These are phyloP conservation scores for Cryptococcus hybrid DNA, from an alignment of 1,284 basidiomycete genomes.

Conservation along the genomic window DNA sequence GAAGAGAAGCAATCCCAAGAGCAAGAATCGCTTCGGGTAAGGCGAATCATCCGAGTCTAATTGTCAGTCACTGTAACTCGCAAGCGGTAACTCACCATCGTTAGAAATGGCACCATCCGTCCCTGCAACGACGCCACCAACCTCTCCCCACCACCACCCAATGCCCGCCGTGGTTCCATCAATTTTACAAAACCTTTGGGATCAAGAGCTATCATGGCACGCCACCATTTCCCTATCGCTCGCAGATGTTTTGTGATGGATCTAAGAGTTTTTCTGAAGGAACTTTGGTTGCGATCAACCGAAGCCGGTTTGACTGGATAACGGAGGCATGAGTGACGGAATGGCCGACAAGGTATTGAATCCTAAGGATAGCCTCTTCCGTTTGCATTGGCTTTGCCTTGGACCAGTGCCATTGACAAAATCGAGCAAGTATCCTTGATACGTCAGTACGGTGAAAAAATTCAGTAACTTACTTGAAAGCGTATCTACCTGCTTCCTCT, in stretches of 20 bases:
- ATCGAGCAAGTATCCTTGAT: slow-evolving; percentile 40
- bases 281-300: slow-evolving; percentile 22
- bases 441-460: not conserved
- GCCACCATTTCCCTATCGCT: slow-evolving; percentile 49
- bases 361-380: slow-evolving; percentile 32
- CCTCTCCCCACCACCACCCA: slow-evolving; percentile 51
- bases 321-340: slow-evolving; percentile 42
- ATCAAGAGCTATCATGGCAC: slow-evolving; percentile 45
- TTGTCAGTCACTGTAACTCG: not conserved
- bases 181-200: slow-evolving; percentile 45
- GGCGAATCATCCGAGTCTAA: slow-evolving; percentile 35
- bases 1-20: slow-evolving; percentile 83
- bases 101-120: slow-evolving; percentile 43
- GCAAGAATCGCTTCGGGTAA: slow-evolving; percentile 61
- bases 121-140: slow-evolving; percentile 44
- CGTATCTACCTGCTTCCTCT: slow-evolving; percentile 45
- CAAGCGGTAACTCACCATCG: slow-evolving; percentile 35
- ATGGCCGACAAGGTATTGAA: slow-evolving; percentile 35
- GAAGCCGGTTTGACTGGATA: slow-evolving; percentile 40
- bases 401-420: slow-evolving; percentile 45
- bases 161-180: slow-evolving; percentile 41
- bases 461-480: slow-evolving; percentile 44
- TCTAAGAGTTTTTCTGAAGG: slow-evolving; percentile 20
- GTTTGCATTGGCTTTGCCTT: slow-evolving; percentile 43
- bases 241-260: slow-evolving; percentile 45